Evolutionary conservation across 225 moss, liverwort and hornwort genomes (phyloP).

Genomic region (Polytrichum commune): DNA sequence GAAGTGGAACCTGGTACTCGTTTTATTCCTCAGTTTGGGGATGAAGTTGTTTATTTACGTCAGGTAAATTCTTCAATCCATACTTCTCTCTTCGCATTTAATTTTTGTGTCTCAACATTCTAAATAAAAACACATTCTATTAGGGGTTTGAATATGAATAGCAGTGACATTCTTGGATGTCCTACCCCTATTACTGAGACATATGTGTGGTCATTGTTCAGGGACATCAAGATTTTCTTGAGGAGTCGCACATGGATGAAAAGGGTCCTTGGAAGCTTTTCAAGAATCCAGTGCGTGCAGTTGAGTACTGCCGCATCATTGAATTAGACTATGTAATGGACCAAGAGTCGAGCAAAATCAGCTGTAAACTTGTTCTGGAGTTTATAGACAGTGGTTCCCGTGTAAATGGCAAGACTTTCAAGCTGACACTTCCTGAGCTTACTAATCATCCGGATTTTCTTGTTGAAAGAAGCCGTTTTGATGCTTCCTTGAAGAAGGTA

Average conservation of each 20-base stretch:
- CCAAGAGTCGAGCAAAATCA: slow-evolving; percentile 30
- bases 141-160: too few species aligned
- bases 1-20: slow-evolving; percentile 61
- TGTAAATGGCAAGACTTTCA: slow-evolving; percentile 34
- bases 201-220: slow-evolving; percentile 7
- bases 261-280: slow-evolving; percentile 45
- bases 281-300: slow-evolving; percentile 32
- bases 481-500: slow-evolving; percentile 34
- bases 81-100: not conserved
- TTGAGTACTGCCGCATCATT: slow-evolving; percentile 51
- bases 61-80: slow-evolving; percentile 31
- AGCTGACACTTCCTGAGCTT: slow-evolving; percentile 47
- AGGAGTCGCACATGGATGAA: slow-evolving; percentile 23
- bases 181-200: not conserved
- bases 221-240: slow-evolving; percentile 58
- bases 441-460: slow-evolving; percentile 59
- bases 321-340: slow-evolving; percentile 43
- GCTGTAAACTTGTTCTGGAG: slow-evolving; percentile 43
- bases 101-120: too few species aligned
- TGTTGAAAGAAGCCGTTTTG: slow-evolving; percentile 58
- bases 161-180: too few species aligned
- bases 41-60: slow-evolving; percentile 64
- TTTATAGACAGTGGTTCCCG: slow-evolving; percentile 35
- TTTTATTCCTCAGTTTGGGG: slow-evolving; percentile 59
- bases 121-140: too few species aligned